Conservation (phyloP, 148 eudicot species). For the Vaccinium darrowii region DNA sequence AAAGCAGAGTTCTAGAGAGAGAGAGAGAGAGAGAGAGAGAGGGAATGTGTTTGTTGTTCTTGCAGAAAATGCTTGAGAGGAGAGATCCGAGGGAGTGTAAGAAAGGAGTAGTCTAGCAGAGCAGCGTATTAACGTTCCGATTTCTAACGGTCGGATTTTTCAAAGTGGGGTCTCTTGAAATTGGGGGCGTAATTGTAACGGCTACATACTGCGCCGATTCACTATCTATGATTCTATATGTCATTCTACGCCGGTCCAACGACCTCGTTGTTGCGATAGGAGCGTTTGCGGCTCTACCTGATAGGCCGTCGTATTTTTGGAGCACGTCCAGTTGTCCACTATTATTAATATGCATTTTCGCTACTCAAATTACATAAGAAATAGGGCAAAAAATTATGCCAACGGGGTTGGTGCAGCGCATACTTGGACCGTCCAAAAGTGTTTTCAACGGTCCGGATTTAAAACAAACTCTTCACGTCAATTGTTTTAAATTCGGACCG, state of each 20-base stretch:
- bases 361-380: no score
- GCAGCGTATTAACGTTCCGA: conserved; percentile 29
- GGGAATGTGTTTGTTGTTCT: not conserved
- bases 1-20: conserved; percentile 9
- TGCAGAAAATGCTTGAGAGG: not conserved
- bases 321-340: no score
- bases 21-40: conserved; percentile 14
- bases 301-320: not conserved
- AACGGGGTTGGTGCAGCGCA: no score
- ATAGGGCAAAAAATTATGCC: no score
- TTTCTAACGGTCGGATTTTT: conserved; percentile 46
- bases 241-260: not conserved
- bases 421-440: no score
- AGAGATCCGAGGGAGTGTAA: not conserved
- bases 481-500: no score
- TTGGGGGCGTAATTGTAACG: conserved; percentile 22
- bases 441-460: no score
- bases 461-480: no score
- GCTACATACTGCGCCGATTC: conserved; percentile 16
- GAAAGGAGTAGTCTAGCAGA: not conserved
- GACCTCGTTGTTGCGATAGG: not conserved
- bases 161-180: conserved; percentile 19
- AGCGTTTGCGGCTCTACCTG: not conserved
- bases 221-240: not conserved
- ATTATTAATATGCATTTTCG: no score